These are phyloP conservation scores for Phialophora macrospora DNA, from an alignment of 2,329 filamentous ascomycete species.

Conservation along the genomic window DNA sequence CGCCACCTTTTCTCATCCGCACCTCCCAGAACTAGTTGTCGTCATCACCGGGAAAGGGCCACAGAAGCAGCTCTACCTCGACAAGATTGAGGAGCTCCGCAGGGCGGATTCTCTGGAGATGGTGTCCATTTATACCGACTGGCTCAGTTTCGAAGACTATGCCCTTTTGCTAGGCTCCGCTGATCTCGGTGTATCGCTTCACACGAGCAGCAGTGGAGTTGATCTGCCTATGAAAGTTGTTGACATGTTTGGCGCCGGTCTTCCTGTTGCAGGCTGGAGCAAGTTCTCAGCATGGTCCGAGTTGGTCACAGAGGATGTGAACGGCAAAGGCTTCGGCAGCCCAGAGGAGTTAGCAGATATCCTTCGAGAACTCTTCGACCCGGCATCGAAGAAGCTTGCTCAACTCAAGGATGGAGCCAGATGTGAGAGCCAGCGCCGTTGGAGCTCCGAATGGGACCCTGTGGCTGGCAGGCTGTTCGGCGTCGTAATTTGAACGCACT, in stretches of 20 bases:
- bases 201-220: conserved; percentile 91
- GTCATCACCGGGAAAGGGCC: conserved; percentile 96
- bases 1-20: conserved; percentile 50
- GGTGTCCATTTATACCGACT: conserved; percentile 77
- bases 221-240: conserved; percentile 99
- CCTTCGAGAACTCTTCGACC: conserved; percentile 67
- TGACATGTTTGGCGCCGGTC: conserved; percentile 94
- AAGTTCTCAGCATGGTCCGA: conserved; percentile 88
- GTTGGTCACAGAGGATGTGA: conserved; percentile 83
- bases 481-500: conserved; percentile 38
- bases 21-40: conserved; percentile 72
- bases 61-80: conserved; percentile 74
- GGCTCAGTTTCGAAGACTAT: conserved; percentile 84
- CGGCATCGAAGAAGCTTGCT: conserved; percentile 60
- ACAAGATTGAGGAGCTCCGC: conserved; percentile 65
- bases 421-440: conserved; percentile 74
- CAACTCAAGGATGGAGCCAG: conserved; percentile 71
- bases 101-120: conserved; percentile 67
- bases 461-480: conserved; percentile 76
- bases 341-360: conserved; percentile 67
- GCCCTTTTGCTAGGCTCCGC: conserved; percentile 81
- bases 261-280: conserved; percentile 87
- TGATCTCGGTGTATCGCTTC: conserved; percentile 86
- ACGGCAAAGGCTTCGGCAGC: conserved; percentile 83
- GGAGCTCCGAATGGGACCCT: conserved; percentile 92